These are phyloP conservation scores for Xylaria bambusicola DNA, from an alignment of 495 filamentous ascomycete genomes.

Conservation along the genomic window DNA sequence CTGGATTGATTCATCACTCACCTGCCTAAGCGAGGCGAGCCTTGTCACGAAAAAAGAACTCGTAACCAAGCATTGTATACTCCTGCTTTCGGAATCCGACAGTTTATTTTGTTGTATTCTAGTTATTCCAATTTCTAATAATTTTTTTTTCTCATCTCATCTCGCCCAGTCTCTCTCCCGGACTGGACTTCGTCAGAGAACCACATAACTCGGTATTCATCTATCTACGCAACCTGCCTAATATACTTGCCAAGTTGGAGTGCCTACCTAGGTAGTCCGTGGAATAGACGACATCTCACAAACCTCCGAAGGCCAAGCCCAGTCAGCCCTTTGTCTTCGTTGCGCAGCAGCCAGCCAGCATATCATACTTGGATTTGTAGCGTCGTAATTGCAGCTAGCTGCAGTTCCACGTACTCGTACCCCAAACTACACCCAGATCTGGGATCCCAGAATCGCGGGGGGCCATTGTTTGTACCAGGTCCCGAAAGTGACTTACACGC, in stretches of 20 bases:
- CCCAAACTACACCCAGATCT: conserved; percentile 16
- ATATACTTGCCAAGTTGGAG: neutral
- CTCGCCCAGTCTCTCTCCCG: too few species aligned
- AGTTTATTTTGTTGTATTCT: neutral
- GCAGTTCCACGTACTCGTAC: conserved; percentile 12
- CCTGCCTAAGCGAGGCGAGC: conserved; percentile 14
- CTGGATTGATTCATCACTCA: neutral
- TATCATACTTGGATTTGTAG: neutral
- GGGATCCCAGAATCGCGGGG: conserved; percentile 13
- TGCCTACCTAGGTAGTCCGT: conserved; percentile 9
- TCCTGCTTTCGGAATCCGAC: conserved; percentile 14
- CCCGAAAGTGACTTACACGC: neutral
- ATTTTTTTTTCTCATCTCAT: too few species aligned
- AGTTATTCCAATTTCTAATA: too few species aligned
- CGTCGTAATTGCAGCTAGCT: neutral
- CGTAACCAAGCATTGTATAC: neutral
- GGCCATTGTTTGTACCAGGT: conserved; percentile 18
- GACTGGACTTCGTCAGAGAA: too few species aligned
- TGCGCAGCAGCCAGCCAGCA: neutral
- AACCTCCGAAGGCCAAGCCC: neutral
- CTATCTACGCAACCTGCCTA: too few species aligned
- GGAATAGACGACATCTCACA: conserved; percentile 1
- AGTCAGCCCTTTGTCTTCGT: neutral
- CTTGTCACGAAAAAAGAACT: conserved; percentile 9
- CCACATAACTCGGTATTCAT: too few species aligned